These are phyloP conservation scores for Eryngium alpinum DNA, from an alignment of 140 eudicot genomes.

Conservation along the genomic window DNA sequence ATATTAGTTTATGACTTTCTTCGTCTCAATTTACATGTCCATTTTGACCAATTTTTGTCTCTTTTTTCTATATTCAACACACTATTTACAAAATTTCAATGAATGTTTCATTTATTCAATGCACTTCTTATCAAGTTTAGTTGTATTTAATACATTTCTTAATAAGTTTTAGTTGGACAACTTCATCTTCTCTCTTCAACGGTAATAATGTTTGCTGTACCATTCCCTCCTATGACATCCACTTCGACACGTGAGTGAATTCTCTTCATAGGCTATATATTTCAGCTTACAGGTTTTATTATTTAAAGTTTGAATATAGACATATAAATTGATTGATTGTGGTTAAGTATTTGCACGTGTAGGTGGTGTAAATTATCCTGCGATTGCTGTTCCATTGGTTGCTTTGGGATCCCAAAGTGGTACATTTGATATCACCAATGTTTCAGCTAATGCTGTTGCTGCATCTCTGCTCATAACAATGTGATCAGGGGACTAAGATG, in stretches of 20 bases:
- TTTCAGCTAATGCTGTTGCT: conserved; percentile 89
- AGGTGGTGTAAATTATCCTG: conserved; percentile 98
- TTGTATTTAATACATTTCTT: no score
- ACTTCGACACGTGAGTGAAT: conserved; percentile 78
- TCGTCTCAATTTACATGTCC: no score
- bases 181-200: conserved; percentile 91
- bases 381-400: conserved; percentile 89
- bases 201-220: conserved; percentile 90
- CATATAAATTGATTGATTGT: conserved; percentile 11
- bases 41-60: no score
- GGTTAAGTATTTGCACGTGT: conserved; percentile 24
- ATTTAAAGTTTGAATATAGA: conserved; percentile 7
- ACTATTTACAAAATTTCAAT: no score
- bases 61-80: no score
- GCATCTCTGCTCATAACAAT: conserved; percentile 72
- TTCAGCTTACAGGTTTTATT: neutral
- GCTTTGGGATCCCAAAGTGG: conserved; percentile 97
- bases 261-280: conserved; percentile 8
- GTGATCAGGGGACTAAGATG: conserved; percentile 94
- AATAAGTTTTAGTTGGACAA: conserved; percentile 93
- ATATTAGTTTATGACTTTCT: no score
- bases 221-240: conserved; percentile 93
- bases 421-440: conserved; percentile 72
- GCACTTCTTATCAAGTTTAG: no score
- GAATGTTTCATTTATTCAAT: no score